Percentiles rank a stretch among this genome's conserved stretches.
Evolutionary conservation across 2,329 filamentous ascomycete genomes (phyloP).

Genomic region (Alternaria angustiovoidea): DNA sequence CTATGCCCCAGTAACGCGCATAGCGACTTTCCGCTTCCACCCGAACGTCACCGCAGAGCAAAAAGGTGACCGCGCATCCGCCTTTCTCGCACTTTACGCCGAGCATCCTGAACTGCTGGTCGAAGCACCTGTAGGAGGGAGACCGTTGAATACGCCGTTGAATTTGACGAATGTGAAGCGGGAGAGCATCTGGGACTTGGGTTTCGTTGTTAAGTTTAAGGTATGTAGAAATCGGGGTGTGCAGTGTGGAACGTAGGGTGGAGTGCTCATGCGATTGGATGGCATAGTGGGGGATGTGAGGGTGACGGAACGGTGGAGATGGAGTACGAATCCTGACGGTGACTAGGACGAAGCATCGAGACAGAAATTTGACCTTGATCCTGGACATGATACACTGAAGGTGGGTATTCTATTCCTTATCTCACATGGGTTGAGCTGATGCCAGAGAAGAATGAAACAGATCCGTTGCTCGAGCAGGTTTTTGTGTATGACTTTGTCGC

Average conservation of each 20-base stretch:
- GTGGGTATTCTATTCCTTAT: constrained; percentile 8
- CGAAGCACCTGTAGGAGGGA: constrained; percentile 27
- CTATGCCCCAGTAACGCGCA: constrained; percentile 25
- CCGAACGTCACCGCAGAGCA: constrained; percentile 23
- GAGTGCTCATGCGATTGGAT: too few relatives aligned
- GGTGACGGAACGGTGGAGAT: not conserved
- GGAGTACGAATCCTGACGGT: not conserved
- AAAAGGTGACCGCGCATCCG: constrained; percentile 32
- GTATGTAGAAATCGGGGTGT: constrained; percentile 10
- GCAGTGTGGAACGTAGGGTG: not conserved
- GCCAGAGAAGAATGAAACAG: constrained; percentile 32
- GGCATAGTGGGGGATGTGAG: not conserved
- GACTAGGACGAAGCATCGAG: constrained; percentile 30
- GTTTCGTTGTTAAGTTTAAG: constrained; percentile 39
- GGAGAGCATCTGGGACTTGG: constrained; percentile 35
- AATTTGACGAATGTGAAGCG: constrained; percentile 34
- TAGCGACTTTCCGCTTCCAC: constrained; percentile 35
- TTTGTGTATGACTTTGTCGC: constrained; percentile 42
- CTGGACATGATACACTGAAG: constrained; percentile 36
- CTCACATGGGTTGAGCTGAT: not conserved
- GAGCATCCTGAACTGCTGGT: constrained; percentile 26
- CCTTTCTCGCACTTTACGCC: constrained; percentile 35
- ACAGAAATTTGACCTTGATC: constrained; percentile 31
- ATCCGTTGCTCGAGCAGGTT: constrained; percentile 34
- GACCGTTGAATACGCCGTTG: constrained; percentile 31